Base-by-base conservation (phyloP, 2,329 filamentous ascomycete species). In the Dactylellina drechsleri region DNA sequence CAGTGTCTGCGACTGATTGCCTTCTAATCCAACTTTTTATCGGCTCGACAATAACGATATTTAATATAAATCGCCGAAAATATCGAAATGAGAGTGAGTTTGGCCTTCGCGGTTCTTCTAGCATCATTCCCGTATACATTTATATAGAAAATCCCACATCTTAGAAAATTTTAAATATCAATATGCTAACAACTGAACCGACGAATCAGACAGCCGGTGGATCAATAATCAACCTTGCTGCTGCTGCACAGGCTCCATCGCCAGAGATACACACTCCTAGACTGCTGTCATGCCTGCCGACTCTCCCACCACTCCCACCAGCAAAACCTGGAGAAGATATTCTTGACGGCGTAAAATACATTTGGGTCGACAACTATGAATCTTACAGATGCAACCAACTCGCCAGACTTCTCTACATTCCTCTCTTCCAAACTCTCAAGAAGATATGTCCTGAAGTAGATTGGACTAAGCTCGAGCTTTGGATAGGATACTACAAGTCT, bases 401-500 rank as follows among this genome's bases (percentile, higher is more conserved):
- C 0, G 71, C 71, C 8, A 45, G 56, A 18, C 64, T 75, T 12
- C 64, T 75, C 8, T 75, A 75, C 16, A 47, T 54, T 3, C 58
- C 71, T 8, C 47, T 75, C n/a, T 40, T 68, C 45, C 64, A 50
- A 20, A 20, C 47, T 2, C 23, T 75, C n/a, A 60, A 49, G n/a
- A 49, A n/a, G 12, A 23, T 75, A 6, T 75, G 71, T 23, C 71
- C 71, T 3, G 71, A 75, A 12, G 40, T 68, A 10, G 71, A 75
- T 36, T 75, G 71, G 71, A 59, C 26, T 1, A 75, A 68, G n/a
- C 53, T 75, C n/a, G 26, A 60, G 8, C 64, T 67, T 8, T 75
- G 71, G 71, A 65, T 54, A 4, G 56, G 15, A 20, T 58, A 64
- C 40, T 75, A 75, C 45, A 68, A 67, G 12, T 18, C n/a, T 2